Conservation (phyloP, 1,284 basidiomycete species). For the Ganoderma resinaceum region DNA sequence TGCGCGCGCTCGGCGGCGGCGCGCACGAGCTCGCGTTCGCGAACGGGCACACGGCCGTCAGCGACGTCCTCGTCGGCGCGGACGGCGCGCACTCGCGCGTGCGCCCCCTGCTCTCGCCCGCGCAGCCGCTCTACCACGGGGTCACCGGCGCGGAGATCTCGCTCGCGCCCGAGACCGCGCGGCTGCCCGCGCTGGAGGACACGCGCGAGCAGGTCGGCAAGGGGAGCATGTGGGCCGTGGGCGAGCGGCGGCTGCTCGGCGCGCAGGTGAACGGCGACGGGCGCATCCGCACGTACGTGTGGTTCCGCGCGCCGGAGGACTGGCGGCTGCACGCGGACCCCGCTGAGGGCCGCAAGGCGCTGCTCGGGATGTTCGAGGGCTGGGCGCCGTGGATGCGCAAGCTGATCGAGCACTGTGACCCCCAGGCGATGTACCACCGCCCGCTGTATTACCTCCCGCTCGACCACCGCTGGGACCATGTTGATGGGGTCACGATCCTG, state of each 20-base stretch:
- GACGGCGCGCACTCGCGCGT: conserved; percentile 54
- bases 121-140: conserved; percentile 13
- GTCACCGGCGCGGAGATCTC: conserved; percentile 20
- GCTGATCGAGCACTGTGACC: conserved; percentile 20
- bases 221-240: conserved; percentile 6
- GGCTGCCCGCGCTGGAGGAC: conserved; percentile 13
- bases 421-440: conserved; percentile 20
- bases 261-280: conserved; percentile 13
- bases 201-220: conserved; percentile 13
- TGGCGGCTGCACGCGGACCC: conserved; percentile 14
- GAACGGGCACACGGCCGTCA: conserved; percentile 8
- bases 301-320: conserved; percentile 9
- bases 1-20: conserved; percentile 9
- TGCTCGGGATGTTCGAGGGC: conserved; percentile 17
- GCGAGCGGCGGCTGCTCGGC: conserved; percentile 7
- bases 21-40: conserved; percentile 24
- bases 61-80: conserved; percentile 49
- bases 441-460: conserved; percentile 21
- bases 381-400: conserved; percentile 23
- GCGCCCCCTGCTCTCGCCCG: conserved; percentile 38
- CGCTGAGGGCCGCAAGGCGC: conserved; percentile 11
- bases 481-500: conserved; percentile 35
- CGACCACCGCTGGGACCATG: conserved; percentile 22
- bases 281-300: conserved; percentile 23
- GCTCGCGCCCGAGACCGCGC: conserved; percentile 6